Base-by-base conservation (phyloP, 179 eudicot species). In the Drosera spatulata region DNA sequence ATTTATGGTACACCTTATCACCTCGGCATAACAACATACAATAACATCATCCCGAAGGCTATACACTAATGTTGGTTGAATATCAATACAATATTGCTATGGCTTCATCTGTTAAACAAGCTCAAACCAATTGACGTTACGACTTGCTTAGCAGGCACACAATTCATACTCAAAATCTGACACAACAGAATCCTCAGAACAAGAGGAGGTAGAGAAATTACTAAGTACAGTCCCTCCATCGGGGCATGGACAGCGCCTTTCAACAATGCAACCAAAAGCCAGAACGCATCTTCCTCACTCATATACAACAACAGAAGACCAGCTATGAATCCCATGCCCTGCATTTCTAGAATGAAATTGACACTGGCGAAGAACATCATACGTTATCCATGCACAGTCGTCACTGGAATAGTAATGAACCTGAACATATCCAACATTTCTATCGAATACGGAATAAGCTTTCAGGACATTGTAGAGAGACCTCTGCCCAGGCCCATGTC, bases 271-370 rank as follows among this genome's bases (percentile, higher is more conserved):
- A 94, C 99, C 69, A 94, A 67, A 45, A 94, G 71, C 99, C 99
- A 93, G 78, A 94, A 94, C 55, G 96, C 99, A 77, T 90, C 99
- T 77, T 94, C 99, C 77, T 94, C 99, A 48, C 97, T 85, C 99
- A 94, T 94, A 63, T 94, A 94, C 58, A 94, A 96, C 60, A 94
- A 88, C 66, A 94, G 83, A 22, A 94, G 69, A 62, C 99, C 99
- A 62, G 93, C 88, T 50, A 94, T 79, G 69, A 86, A 94, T 47
- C 99, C 99, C 99, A 94, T 94, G 43, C 99, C 99, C 99, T 94
- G 87, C 64, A 74, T 38, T 39, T 1, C 44, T 37, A 39, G n/a
- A 39, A 64, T 55, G 4, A 15, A 61, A 39, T 45, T 11, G 42
- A 33, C 48, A 63, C 42, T 45, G 3, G 4, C 8, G 43, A 55